Evolutionary conservation across 331 rosid species (phyloP).

Genomic region (Arachis monticola): DNA sequence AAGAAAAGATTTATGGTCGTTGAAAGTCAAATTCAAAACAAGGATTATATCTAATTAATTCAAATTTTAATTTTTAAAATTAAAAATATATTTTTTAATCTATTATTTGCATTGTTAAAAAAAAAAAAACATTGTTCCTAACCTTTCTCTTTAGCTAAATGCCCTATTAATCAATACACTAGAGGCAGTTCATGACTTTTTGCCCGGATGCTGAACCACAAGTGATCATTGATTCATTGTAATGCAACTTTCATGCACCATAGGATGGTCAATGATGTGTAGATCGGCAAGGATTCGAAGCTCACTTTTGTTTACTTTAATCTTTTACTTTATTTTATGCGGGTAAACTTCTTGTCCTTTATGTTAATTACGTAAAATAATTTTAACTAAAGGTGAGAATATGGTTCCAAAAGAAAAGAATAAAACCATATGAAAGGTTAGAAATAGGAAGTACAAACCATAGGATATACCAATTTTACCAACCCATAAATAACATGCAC

Average conservation of each 20-base stretch:
- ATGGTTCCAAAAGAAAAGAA: constrained; percentile 27
- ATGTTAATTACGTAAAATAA: background rate
- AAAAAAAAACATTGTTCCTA: too few species aligned
- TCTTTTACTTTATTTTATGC: background rate
- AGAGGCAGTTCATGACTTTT: too few species aligned
- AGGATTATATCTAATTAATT: too few species aligned
- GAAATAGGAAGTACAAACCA: background rate
- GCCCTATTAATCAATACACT: too few species aligned
- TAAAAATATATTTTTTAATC: too few species aligned
- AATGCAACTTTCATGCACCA: constrained; percentile 1
- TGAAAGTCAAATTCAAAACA: too few species aligned
- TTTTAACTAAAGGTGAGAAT: background rate
- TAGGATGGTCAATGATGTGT: background rate
- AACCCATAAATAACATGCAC: constrained; percentile 18
- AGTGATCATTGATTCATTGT: too few species aligned
- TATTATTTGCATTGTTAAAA: too few species aligned
- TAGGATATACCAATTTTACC: constrained; percentile 17
- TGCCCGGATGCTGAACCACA: too few species aligned
- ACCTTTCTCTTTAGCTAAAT: too few species aligned
- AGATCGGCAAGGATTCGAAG: background rate
- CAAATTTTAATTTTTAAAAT: too few species aligned
- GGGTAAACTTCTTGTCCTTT: background rate
- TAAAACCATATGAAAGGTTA: constrained; percentile 10
- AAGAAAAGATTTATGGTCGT: too few species aligned
- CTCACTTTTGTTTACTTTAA: background rate